phyloP scores from a whole-genome alignment of 352 stramenopile genomes.

The Phytophthora ohioensis region DNA sequence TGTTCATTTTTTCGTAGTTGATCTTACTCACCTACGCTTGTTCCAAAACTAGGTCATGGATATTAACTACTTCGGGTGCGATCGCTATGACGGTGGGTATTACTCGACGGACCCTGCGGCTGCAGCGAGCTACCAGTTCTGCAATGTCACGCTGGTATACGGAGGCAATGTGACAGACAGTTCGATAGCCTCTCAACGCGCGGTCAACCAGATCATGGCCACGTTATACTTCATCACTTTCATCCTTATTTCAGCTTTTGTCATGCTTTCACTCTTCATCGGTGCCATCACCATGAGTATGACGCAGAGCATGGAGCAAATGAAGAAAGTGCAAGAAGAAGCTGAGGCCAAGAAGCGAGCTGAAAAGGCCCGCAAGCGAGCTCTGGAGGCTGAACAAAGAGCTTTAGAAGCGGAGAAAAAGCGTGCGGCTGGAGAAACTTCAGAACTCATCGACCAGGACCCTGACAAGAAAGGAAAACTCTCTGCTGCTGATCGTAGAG shows the following conservation, averaged over 20 bases:
- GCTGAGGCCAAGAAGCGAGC: slow-evolving; percentile 62
- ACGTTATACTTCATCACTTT: slow-evolving; percentile 90
- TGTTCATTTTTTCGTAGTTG: neutral
- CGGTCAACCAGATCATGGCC: slow-evolving; percentile 66
- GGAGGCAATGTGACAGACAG: slow-evolving; percentile 56
- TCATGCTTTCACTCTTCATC: slow-evolving; percentile 93
- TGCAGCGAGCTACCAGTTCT: slow-evolving; percentile 61
- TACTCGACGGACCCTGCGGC: slow-evolving; percentile 56
- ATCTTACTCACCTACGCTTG: slow-evolving; percentile 14
- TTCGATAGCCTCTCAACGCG: slow-evolving; percentile 41
- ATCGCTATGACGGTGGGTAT: slow-evolving; percentile 71
- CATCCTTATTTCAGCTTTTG: slow-evolving; percentile 87
- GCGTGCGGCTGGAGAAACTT: slow-evolving; percentile 24
- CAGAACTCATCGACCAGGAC: slow-evolving; percentile 4
- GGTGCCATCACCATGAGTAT: slow-evolving; percentile 93
- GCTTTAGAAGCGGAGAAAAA: slow-evolving; percentile 59
- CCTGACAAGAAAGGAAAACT: slow-evolving; percentile 47
- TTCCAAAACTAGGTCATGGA: slow-evolving; percentile 65
- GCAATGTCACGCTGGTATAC: slow-evolving; percentile 69
- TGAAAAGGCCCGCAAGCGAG: slow-evolving; percentile 66
- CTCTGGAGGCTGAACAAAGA: slow-evolving; percentile 55
- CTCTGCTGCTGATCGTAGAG: slow-evolving; percentile 57
- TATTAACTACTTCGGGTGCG: slow-evolving; percentile 84
- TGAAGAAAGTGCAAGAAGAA: slow-evolving; percentile 84
- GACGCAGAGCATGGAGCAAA: slow-evolving; percentile 90